Base-by-base conservation (phyloP, 1,284 basidiomycete genomes). In the Moesziomyces antarcticus region DNA sequence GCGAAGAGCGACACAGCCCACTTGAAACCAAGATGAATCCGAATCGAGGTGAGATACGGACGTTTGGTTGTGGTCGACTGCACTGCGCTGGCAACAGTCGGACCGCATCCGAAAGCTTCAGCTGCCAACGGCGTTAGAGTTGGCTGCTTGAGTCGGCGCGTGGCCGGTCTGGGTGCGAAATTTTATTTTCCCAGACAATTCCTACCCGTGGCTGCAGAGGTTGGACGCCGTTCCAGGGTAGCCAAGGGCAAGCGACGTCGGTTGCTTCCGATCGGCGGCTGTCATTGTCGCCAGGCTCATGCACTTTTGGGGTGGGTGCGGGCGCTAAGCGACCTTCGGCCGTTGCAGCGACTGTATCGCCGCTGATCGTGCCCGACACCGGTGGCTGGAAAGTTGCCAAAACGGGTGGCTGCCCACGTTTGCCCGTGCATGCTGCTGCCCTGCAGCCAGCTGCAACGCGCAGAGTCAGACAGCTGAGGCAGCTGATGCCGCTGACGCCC, bases 181-280 rank as follows among this genome's bases (percentile, higher is more conserved):
- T 40, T 40, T 7, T 40, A 7, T 40, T 50, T 14, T 21, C 22
- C 21, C 21, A 27, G 18, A 16, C 46, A 20, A 13, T 18, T 30
- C 14, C 6, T 18, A 24, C 22, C 18, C 25, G 42, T 53, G 25
- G 51, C 43, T 53, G 30, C 30, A 11, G 30, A 13, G 30, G 30
- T 33, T 33, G 30, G 30, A 33, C 30, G 30, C 30, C 30, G 30
- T 33, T 33, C 30, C 30, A 33, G 11, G 30, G 30, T 33, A 33
- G 30, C 30, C 30, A 10, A 33, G 37, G 6, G 13, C 37, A 40
- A 18, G 21, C 21, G 25, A n/a, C 21, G 48, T 56, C 54, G 45
- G 54, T 56, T 56, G 46, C 46, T 56, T 42, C 54, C 54, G 54
- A 56, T 56, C 37, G 37, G 22, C 54, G n/a, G 18, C 49, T 37